Base-by-base conservation (phyloP, 257 asterid genomes). In the Solanum chiquidenum region DNA sequence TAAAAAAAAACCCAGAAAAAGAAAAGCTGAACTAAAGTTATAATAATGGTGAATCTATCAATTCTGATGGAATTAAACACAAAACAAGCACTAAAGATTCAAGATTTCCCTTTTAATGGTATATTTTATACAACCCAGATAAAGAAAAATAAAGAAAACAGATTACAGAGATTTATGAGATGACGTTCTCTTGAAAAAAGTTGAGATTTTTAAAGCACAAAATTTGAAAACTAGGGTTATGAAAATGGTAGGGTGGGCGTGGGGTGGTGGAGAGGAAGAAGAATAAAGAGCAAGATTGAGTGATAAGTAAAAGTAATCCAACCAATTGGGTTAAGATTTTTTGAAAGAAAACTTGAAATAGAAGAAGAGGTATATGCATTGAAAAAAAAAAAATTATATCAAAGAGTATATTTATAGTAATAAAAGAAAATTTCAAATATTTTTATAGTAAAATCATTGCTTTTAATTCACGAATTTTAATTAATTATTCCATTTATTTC, bases 251-350 rank as follows among this genome's bases (percentile, higher is more conserved):
- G 37, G 73, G 33, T 9, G 2, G 25, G 9, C 5, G 52, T 42
- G 49, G 49, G n/a, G 25, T 18, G 25, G 11, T 6, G 38, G 37
- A 3, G 76, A 69, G 23, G 76, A 69, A 16, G 52, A 85, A 86
- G 92, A 89, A 90, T 77, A 86, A 58, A 33, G 88, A 66, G 60
- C 40, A 87, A 79, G 92, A 86, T 88, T 90, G 87, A 89, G 92
- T 23, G 66, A 88, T 84, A 89, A 80, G 94, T 89, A 86, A 88
- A 89, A 89, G 90, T 84, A 89, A 90, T 87, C 94, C 91, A 27
- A 91, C 90, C 38, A 58, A 33, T 55, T 49, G 49, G 88, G 64
- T 62, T 18, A 66, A 77, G 85, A 82, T 72, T 72, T 52, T 72
- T 71, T 20, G 62, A n/a, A 66, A 46, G 60, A 76, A 16, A 83